These are phyloP conservation scores for Viridothelium virens DNA, from an alignment of 495 filamentous ascomycete species.

Conservation along the genomic window DNA sequence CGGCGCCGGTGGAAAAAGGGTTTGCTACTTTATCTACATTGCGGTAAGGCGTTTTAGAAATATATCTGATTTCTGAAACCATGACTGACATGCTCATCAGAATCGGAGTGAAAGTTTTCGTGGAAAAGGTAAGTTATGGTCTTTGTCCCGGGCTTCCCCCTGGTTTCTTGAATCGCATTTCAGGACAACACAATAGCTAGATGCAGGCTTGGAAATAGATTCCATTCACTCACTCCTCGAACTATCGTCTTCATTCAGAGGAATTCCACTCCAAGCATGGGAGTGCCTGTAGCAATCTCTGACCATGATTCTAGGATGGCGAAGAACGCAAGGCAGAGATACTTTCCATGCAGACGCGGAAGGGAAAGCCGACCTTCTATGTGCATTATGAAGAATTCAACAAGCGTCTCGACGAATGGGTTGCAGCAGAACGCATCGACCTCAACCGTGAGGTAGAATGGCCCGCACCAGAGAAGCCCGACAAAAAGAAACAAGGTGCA, in stretches of 20 bases:
- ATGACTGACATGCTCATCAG: constrained; percentile 37
- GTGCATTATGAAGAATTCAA: constrained; percentile 99
- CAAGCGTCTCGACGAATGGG: constrained; percentile 98
- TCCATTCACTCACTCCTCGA: no score
- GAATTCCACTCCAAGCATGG: no score
- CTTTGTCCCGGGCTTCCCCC: neutral
- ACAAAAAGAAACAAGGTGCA: constrained; percentile 53
- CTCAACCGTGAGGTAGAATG: constrained; percentile 70
- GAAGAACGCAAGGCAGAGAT: constrained; percentile 88
- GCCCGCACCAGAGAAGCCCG: constrained; percentile 62
- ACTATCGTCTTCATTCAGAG: no score
- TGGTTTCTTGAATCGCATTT: neutral
- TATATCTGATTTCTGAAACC: constrained; percentile 32
- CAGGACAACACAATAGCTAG: neutral
- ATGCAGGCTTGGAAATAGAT: no score
- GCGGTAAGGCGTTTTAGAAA: constrained; percentile 42
- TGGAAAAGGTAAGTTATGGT: constrained; percentile 53
- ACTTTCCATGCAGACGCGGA: constrained; percentile 73
- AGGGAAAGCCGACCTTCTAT: constrained; percentile 78
- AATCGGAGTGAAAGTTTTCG: constrained; percentile 64
- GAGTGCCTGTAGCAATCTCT: neutral
- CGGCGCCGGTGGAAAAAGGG: constrained; percentile 63
- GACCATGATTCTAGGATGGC: constrained; percentile 53
- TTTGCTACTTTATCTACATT: constrained; percentile 72
- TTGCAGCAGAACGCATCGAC: constrained; percentile 71